Conservation (phyloP, 148 eudicot species). For the Mesembryanthemum crystallinum region DNA sequence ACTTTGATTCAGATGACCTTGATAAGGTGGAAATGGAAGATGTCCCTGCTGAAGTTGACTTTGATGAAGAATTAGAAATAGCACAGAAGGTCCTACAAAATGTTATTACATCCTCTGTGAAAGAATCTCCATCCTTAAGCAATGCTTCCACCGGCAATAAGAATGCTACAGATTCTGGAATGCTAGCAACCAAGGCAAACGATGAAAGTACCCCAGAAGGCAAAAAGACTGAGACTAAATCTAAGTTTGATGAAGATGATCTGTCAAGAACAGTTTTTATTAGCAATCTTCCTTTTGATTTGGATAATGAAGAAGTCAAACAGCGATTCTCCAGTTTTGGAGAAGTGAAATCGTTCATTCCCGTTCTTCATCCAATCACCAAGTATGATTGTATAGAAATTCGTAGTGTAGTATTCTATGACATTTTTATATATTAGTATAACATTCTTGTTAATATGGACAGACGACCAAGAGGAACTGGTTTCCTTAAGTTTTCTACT, state of each 20-base stretch:
- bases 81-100: slow-evolving; percentile 75
- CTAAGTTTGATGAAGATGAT: slow-evolving; percentile 50
- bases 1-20: slow-evolving; percentile 39
- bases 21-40: slow-evolving; percentile 39
- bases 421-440: not conserved
- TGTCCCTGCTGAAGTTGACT: slow-evolving; percentile 36
- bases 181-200: slow-evolving; percentile 25
- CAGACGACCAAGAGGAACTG: slow-evolving; percentile 96
- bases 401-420: not conserved
- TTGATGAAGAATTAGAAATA: slow-evolving; percentile 78
- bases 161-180: slow-evolving; percentile 27
- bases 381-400: slow-evolving; percentile 44
- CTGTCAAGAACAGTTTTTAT: slow-evolving; percentile 72
- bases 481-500: slow-evolving; percentile 75
- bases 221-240: slow-evolving; percentile 25
- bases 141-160: slow-evolving; percentile 23
- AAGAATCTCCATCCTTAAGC: slow-evolving; percentile 29
- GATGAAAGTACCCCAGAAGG: slow-evolving; percentile 25
- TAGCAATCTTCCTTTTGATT: slow-evolving; percentile 84
- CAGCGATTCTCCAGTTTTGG: slow-evolving; percentile 88
- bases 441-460: slow-evolving; percentile 24
- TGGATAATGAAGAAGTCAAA: slow-evolving; percentile 74
- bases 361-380: slow-evolving; percentile 82
- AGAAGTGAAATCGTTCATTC: slow-evolving; percentile 67
- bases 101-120: slow-evolving; percentile 54